phyloP scores from a whole-genome alignment of 257 asterid genomes.

The Orobanche coerulescens region DNA sequence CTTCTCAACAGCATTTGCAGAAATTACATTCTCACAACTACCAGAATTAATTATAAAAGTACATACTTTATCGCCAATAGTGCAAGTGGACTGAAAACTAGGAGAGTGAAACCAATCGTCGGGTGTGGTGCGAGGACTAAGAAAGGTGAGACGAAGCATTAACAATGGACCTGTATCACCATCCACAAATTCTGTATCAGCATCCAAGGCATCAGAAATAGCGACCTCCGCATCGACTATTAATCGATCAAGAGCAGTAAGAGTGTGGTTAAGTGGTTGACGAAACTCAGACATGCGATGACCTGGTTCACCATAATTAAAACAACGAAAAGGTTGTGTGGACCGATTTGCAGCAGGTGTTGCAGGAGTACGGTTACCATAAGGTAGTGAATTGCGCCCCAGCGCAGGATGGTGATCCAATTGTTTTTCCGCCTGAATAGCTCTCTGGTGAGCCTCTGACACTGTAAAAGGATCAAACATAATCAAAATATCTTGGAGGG shows the following conservation, averaged over 20 bases:
- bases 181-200: background rate
- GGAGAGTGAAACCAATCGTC: background rate
- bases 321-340: background rate
- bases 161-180: background rate
- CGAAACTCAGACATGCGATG: slow-evolving; percentile 2
- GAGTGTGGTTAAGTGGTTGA: background rate
- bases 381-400: background rate
- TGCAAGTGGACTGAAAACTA: background rate
- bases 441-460: background rate
- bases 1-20: background rate
- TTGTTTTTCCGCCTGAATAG: background rate
- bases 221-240: background rate
- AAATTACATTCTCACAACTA: background rate
- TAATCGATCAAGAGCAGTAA: background rate
- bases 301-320: background rate
- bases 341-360: background rate
- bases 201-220: background rate
- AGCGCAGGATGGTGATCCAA: background rate
- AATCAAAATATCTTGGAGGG: background rate
- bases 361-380: background rate
- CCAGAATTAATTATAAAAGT: background rate
- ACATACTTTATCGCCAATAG: background rate
- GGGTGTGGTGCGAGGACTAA: background rate
- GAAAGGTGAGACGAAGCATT: background rate
- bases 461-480: slow-evolving; percentile 1